Evolutionary conservation across 495 filamentous ascomycete species (phyloP).

Genomic region (Paragyromitra xinjiangensis): DNA sequence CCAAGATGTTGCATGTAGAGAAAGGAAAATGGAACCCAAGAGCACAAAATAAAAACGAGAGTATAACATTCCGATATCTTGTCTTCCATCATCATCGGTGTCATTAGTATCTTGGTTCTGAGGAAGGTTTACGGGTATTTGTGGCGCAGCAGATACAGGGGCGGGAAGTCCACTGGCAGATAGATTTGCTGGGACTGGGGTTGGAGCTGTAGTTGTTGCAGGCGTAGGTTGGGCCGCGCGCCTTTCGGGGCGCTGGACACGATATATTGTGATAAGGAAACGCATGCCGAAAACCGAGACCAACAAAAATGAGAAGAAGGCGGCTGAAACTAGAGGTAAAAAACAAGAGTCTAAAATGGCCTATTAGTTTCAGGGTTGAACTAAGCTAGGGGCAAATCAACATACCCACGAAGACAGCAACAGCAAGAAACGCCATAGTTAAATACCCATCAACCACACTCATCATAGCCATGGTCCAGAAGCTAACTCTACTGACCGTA

Average conservation of each 20-base stretch:
- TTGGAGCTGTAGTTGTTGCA: conserved; percentile 56
- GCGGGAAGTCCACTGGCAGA: conserved; percentile 66
- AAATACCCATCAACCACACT: conserved; percentile 78
- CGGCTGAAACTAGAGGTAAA: conserved; percentile 71
- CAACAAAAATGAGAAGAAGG: conserved; percentile 77
- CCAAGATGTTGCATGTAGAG: conserved; percentile 78
- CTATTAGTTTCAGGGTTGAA: conserved; percentile 62
- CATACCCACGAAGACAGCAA: conserved; percentile 53
- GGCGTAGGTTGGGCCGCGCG: conserved; percentile 60
- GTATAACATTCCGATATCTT: conserved; percentile 78
- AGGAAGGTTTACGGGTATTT: conserved; percentile 78
- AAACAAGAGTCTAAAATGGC: conserved; percentile 71
- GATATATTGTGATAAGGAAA: conserved; percentile 89
- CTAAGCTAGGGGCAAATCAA: conserved; percentile 2
- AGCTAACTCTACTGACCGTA: conserved; percentile 87
- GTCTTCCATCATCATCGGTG: conserved; percentile 57
- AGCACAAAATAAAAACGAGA: conserved; percentile 79
- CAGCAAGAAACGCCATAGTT: conserved; percentile 54
- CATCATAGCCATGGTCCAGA: conserved; percentile 85
- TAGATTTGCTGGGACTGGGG: conserved; percentile 55
- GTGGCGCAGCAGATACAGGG: conserved; percentile 68
- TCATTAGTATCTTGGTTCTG: conserved; percentile 82
- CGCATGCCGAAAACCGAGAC: conserved; percentile 79
- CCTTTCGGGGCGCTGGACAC: conserved; percentile 83
- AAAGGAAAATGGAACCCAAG: conserved; percentile 74